Evolutionary conservation across 805 yeast species (phyloP), one percentile per base, ranked within the genome.

Genomic region (Barnettozyma botsteinii): DNA sequence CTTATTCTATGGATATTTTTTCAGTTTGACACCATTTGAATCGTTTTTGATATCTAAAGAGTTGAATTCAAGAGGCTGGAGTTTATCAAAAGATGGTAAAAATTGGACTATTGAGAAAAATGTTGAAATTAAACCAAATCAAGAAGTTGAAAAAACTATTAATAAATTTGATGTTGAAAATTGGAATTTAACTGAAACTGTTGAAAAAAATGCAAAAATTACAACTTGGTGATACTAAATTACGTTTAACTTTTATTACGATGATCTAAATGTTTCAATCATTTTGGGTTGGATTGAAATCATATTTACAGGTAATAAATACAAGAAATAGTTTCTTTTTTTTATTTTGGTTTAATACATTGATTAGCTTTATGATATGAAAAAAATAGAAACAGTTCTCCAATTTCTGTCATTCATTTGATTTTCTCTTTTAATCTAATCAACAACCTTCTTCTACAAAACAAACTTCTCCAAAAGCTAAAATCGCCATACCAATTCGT

Each of bases 1-100:
- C 5, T 64, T 93, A 51, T 91, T 91, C 53, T 93, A 86, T 67
- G 84, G 89, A 31, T 93, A 88, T 65, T 93, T 93, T 65, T 93
- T 85, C 46, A 63, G 67, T 35, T 79, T 77, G 51, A 84, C 84
- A 17, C 71, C 83, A 11, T 79, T 79, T 53, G 81, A 81, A 50
- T 87, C 81, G 54, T 73, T 69, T 46, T 64, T 79, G 37, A 85
- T 96, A 1, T 88, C 95, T 5, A 70, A 76, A 51, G 98, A 93
- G 63, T 70, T 91, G 45, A 56, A 66, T 45, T 70, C 71, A 46
- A 73, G 96, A 52, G 85, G 88, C 31, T 91, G 98, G 98, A 69
- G 77, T 37, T 38, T 23, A 32, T 12, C 7, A 17, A 12, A 13
- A 14, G 21, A 28, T 36, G 34, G 34, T 3, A 30, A 14, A 42